A percentile compares a stretch with the other conserved stretches of the same genome.
These are phyloP conservation scores for Cardamine chenopodiifolia DNA, from an alignment of 345 rosid genomes.

Conservation along the genomic window DNA sequence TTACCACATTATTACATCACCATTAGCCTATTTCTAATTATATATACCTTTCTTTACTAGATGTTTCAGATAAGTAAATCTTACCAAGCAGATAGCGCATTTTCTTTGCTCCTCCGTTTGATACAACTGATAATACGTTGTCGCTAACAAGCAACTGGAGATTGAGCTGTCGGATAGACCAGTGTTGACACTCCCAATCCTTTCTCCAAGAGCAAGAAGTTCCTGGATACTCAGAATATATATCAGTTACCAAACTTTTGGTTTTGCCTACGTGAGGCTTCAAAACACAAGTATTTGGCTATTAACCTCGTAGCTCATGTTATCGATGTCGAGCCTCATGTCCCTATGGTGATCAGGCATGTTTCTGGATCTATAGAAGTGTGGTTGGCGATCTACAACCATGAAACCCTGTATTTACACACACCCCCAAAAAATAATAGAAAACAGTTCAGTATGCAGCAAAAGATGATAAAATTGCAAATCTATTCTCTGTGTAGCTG, in stretches of 20 bases:
- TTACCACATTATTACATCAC: slow-evolving; percentile 11
- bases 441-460: slow-evolving; percentile 21
- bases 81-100: slow-evolving; percentile 90
- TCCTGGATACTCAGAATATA: slow-evolving; percentile 56
- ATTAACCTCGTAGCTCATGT: slow-evolving; percentile 84
- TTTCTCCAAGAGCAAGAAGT: slow-evolving; percentile 81
- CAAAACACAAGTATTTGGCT: not conserved
- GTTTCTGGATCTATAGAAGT: slow-evolving; percentile 60
- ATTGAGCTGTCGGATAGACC: slow-evolving; percentile 68
- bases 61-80: slow-evolving; percentile 19
- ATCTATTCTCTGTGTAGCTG: not conserved
- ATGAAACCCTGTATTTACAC: slow-evolving; percentile 55
- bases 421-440: not conserved
- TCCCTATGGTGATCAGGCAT: slow-evolving; percentile 74
- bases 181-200: slow-evolving; percentile 82
- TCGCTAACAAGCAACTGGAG: slow-evolving; percentile 60
- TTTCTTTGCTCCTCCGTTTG: slow-evolving; percentile 53
- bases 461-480: not conserved
- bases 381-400: slow-evolving; percentile 55
- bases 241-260: slow-evolving; percentile 14
- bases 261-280: slow-evolving; percentile 12
- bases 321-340: slow-evolving; percentile 83
- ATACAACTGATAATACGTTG: slow-evolving; percentile 45
- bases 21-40: slow-evolving; percentile 12
- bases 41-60: not conserved